Evolutionary conservation across 306 rosid species (phyloP), one percentile per base, ranked within the genome.

Genomic region (Prunus davidiana): DNA sequence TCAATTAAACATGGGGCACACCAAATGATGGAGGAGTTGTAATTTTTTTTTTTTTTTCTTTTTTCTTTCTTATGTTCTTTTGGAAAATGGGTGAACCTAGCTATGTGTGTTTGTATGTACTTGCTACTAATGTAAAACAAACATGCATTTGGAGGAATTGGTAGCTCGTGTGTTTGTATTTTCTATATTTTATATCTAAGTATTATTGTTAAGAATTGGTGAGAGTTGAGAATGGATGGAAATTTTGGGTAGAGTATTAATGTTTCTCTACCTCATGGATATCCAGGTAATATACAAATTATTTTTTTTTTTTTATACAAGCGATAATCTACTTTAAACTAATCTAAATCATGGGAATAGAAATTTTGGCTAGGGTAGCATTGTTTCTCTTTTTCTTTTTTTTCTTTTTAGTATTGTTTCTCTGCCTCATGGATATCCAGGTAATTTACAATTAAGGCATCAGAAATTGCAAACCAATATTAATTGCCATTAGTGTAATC

Each of bases 1-100:
- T 30, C 45, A 24, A 19, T 63, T 63, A 30, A 34, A 63, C 43
- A 15, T 15, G 46, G 67, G 67, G 43, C 43, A 34, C 43, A 63
- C 43, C 67, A 30, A 38, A 15, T 32, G 67, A 63, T 8, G 67
- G 67, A 63, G 67, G 67, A 63, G 67, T 63, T 63, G 45, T 63
- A 10, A 28, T 14, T 63, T 63, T 18, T 8, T 30, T 63, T 63
- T 0, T 61, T 6, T 15, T 62, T 15, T 6, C 1, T 15, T 27
- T 63, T 30, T 8, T 63, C 8, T 60, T 60, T 63, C 4, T 30
- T 63, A 47, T 12, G 13, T 58, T 63, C 46, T 28, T 15, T 63
- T 63, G 67, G 46, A 9, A 2, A 30, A 60, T 24, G 64, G 38
- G 30, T 60, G 64, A 60, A 60, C 19, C 62, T 60, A 60, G 65